Conservation (phyloP, 1,284 basidiomycete species). For the Apiotrichum domesticum region DNA sequence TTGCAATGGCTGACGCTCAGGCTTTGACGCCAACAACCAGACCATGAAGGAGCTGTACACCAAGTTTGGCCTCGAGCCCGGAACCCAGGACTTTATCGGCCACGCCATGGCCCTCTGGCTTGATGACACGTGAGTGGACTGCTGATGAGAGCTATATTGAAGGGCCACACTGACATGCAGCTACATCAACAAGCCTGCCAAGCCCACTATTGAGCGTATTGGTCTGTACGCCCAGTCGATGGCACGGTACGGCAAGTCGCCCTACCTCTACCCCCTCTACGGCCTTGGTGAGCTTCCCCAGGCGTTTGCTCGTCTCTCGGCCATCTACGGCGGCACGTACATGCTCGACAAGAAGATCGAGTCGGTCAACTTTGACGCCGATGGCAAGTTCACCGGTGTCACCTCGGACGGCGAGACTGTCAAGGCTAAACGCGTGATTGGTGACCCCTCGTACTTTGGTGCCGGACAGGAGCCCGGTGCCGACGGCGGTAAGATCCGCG, state of each 20-base stretch:
- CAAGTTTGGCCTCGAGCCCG: conserved; percentile 94
- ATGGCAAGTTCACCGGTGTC: conserved; percentile 91
- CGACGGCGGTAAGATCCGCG: conserved; percentile 68
- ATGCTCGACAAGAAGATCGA: conserved; percentile 98
- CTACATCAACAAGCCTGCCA: conserved; percentile 87
- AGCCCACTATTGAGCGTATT: conserved; percentile 88
- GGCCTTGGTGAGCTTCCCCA: conserved; percentile 98
- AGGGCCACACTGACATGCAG: conserved; percentile 47
- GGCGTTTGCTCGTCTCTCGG: conserved; percentile 94
- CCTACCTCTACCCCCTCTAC: conserved; percentile 99
- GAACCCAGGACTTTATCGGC: conserved; percentile 98
- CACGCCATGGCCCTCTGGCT: conserved; percentile 99
- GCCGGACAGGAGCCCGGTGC: conserved; percentile 52
- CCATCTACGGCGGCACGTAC: conserved; percentile 99
- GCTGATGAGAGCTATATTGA: too few species aligned
- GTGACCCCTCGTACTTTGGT: conserved; percentile 96
- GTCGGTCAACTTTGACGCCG: conserved; percentile 75
- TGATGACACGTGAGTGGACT: conserved; percentile 77
- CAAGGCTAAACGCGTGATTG: conserved; percentile 96
- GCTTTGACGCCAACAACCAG: conserved; percentile 76
- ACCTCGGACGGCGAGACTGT: conserved; percentile 85
- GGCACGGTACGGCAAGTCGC: conserved; percentile 98
- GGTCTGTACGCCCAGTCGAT: conserved; percentile 97
- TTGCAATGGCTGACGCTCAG: conserved; percentile 47
- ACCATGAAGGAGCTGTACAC: conserved; percentile 90